These are phyloP conservation scores for Thraustochytrium striatum DNA, from an alignment of 352 stramenopile species.

Conservation along the genomic window DNA sequence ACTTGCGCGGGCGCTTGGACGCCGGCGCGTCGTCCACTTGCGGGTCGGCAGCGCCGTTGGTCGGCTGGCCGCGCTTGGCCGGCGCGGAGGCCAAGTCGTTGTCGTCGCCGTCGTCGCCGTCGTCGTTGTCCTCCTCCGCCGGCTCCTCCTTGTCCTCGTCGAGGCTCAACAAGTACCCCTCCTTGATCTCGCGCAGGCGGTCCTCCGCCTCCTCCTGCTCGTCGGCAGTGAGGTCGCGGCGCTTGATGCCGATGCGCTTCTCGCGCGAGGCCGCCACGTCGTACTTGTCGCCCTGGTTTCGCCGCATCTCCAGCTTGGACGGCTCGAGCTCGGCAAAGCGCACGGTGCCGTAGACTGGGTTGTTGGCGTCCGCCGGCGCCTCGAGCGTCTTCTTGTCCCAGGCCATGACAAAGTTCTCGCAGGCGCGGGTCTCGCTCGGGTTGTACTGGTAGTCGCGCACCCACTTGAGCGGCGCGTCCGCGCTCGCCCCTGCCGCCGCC, in stretches of 20 bases:
- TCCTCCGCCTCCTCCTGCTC: neutral
- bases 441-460: constrained; percentile 45
- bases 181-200: neutral
- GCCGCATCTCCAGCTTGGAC: neutral
- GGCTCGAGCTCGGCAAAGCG: constrained; percentile 29
- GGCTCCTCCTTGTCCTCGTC: neutral
- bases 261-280: constrained; percentile 5
- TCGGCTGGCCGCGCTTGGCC: too few relatives aligned
- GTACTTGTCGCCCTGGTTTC: constrained; percentile 31
- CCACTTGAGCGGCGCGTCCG: neutral
- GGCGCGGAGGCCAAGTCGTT: too few relatives aligned
- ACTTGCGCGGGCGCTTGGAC: too few relatives aligned
- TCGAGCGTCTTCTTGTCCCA: constrained; percentile 16
- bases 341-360: constrained; percentile 42
- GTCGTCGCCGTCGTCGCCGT: too few relatives aligned
- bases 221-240: neutral
- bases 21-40: too few relatives aligned
- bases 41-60: too few relatives aligned
- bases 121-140: neutral
- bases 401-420: constrained; percentile 15
- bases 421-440: neutral
- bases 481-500: neutral
- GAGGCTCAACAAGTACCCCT: neutral
- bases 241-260: constrained; percentile 32
- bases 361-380: constrained; percentile 1